Evolutionary conservation across 2,329 filamentous ascomycete genomes (phyloP), one percentile per base, ranked within the genome.

Genomic region (Cryphonectria parasitica): DNA sequence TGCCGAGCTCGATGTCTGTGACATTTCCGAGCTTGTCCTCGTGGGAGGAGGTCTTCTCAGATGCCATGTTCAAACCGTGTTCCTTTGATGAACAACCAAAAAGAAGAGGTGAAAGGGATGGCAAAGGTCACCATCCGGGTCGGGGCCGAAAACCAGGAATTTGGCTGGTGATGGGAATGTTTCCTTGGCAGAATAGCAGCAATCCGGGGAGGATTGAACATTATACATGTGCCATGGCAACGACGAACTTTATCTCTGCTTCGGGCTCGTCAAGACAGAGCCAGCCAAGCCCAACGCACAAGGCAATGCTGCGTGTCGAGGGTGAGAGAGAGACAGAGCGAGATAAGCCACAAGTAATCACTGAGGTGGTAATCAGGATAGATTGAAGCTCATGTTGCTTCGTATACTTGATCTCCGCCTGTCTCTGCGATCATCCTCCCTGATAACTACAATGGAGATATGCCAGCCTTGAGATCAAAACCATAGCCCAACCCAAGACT

Each of bases 11-110:
- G 13, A 28, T 25, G 34, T 43, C 66, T 36, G 49, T 62, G 36
- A 31, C 69, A 56, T 69, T 52, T 11, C 61, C 49, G 56, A n/a
- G 15, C 58, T 56, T 60, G 8, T 41, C 45, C 8, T 65, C 64
- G 13, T 36, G 22, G 43, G 45, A n/a, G 28, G 64, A 36, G 43
- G 31, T 36, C 64, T 62, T 70, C 25, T 62, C 69, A n/a, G 28
- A 43, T 25, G 68, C 54, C 68, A 66, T 69, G 25, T 43, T 62
- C 22, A 54, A 22, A 1, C 19, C n/a, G n/a, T 60, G n/a, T 36
- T 15, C 41, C 58, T 31, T 43, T 13, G 31, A 17, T 22, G 36
- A 62, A 56, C 22, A 28, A 54, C 19, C 2, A 11, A 39, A 1
- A n/a, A n/a, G 15, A 36, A 11, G 45, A n/a, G 22, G 22, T 49